Evolutionary conservation across 306 rosid genomes (phyloP), one percentile per base, ranked within the genome.

Genomic region (Quillaja saponaria): DNA sequence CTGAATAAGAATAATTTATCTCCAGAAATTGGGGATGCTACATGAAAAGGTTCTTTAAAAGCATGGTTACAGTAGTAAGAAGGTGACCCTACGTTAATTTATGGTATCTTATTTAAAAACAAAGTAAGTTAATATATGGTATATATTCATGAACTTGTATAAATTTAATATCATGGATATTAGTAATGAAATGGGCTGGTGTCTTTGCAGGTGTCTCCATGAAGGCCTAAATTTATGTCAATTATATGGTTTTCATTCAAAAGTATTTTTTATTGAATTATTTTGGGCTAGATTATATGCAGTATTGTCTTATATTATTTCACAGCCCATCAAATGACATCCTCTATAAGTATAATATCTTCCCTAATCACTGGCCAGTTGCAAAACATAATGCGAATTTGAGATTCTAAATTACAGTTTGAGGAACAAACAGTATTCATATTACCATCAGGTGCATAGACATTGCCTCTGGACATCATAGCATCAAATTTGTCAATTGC

Each of bases 401-500:
- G 40, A 5, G 40, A 6, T 5, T 5, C 40, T 10, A 37, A 5
- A 10, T 5, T 10, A 37, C 40, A 37, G 10, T 37, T 37, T 57
- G 53, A 64, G 52, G 73, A 35, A 47, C 11, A 31, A 41, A 34
- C 13, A 53, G 33, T 31, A 14, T 6, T 18, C 77, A 35, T 63
- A 82, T 67, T 80, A 80, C 99, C 99, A 81, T 88, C 96, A 3
- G 95, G 89, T 53, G 89, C 94, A 65, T 86, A 78, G 64, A 72
- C 79, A 61, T 89, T 92, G 78, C 99, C 90, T 71, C 81, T 89
- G 39, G 92, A 80, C 81, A 89, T 70, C 94, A 92, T 86, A 13
- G 99, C 95, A 80, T 89, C 84, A 64, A 92, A 92, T 73, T 92
- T 92, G 66, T 92, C 96, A 52, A 92, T 92, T 64, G 99, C 96